phyloP scores from a whole-genome alignment of 1,284 basidiomycete species.

The Athelia psychrophila region DNA sequence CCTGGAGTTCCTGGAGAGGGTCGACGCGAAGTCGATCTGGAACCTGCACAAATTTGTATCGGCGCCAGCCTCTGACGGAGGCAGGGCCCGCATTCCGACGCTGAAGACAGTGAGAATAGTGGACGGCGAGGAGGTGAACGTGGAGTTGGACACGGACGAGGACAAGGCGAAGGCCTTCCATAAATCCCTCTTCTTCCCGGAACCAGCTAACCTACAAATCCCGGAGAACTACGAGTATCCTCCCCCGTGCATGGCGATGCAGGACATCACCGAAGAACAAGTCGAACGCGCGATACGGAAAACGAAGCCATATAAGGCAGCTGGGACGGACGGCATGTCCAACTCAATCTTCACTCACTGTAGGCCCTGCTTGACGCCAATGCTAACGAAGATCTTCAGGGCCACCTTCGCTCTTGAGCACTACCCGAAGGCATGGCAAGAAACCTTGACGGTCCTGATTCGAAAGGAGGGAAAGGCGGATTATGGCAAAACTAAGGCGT shows the following conservation, averaged over 20 bases:
- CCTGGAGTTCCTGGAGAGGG: conserved; percentile 29
- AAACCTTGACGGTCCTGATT: conserved; percentile 4
- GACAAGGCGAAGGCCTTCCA: conserved; percentile 25
- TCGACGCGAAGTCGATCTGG: conserved; percentile 25
- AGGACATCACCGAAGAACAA: conserved; percentile 15
- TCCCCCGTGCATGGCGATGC: conserved; percentile 10
- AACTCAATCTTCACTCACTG: conserved; percentile 17
- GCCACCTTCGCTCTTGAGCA: not conserved
- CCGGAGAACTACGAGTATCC: conserved; percentile 12
- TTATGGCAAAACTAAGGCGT: conserved; percentile 6
- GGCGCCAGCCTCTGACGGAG: conserved; percentile 24
- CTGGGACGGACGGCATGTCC: conserved; percentile 18
- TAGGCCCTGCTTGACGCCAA: not conserved
- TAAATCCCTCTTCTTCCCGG: conserved; percentile 27
- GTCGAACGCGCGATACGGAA: conserved; percentile 16
- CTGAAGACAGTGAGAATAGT: conserved; percentile 11
- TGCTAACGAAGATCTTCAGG: not conserved
- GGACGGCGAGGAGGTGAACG: conserved; percentile 1
- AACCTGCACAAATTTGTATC: conserved; percentile 27
- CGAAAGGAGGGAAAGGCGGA: conserved; percentile 5
- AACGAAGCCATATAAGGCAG: conserved; percentile 20
- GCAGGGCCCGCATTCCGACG: conserved; percentile 26
- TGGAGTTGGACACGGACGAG: conserved; percentile 15
- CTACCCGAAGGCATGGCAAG: conserved; percentile 4
- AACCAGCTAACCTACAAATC: conserved; percentile 6